Conservation (phyloP, 2,329 filamentous ascomycete species). For the Mycosphaerella sp. region DNA sequence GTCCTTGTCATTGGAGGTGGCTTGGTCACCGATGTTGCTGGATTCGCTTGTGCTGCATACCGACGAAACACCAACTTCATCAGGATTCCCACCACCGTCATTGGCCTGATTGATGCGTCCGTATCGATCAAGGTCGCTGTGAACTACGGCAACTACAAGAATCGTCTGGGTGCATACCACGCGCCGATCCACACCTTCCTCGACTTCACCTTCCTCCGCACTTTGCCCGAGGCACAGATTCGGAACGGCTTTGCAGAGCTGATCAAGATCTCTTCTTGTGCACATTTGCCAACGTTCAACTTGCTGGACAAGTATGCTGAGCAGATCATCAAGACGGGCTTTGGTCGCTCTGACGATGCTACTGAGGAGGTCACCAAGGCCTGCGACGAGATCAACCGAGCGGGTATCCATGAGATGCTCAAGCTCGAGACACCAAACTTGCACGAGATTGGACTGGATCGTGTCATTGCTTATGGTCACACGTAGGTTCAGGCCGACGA, state of each 20-base stretch:
- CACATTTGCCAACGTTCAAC: constrained; percentile 60
- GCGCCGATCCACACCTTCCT: constrained; percentile 64
- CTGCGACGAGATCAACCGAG: constrained; percentile 62
- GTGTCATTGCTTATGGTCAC: constrained; percentile 68
- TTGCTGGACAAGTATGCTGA: constrained; percentile 64
- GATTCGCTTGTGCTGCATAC: constrained; percentile 66
- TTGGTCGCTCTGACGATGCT: constrained; percentile 56
- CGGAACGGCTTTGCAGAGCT: constrained; percentile 68
- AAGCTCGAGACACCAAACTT: constrained; percentile 68
- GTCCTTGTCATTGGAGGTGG: constrained; percentile 63
- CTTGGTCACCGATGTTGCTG: constrained; percentile 66
- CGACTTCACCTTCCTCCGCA: constrained; percentile 66
- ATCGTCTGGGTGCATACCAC: constrained; percentile 66
- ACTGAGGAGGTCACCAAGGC: constrained; percentile 52
- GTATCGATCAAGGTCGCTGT: constrained; percentile 74
- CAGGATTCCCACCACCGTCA: constrained; percentile 66
- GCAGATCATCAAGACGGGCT: constrained; percentile 58
- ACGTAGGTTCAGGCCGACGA: constrained; percentile 45
- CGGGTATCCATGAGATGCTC: constrained; percentile 66
- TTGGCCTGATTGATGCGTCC: constrained; percentile 68
- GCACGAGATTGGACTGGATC: constrained; percentile 65
- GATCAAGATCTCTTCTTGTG: constrained; percentile 69
- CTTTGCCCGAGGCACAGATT: constrained; percentile 61
- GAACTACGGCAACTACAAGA: constrained; percentile 72
- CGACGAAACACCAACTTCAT: constrained; percentile 68